Evolutionary conservation across 768 basidiomycete genomes (phyloP).

Genomic region (Brasilioporus rufonigricans): DNA sequence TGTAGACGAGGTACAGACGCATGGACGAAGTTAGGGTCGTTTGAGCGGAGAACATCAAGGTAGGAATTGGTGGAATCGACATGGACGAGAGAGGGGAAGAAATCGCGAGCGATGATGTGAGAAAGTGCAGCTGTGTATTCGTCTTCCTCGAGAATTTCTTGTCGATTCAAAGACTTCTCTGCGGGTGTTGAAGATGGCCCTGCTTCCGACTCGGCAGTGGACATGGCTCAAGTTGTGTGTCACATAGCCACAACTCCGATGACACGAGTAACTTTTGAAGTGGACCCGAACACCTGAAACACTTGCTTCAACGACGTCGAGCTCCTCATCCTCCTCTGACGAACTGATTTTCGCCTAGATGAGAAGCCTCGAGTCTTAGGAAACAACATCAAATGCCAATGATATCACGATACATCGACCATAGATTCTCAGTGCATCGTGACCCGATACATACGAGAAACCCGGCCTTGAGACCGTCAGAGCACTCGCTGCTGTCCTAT

Average conservation of each 20-base stretch:
- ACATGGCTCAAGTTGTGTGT: slow-evolving; percentile 22
- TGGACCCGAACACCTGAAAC: no score
- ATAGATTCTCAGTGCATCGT: no score
- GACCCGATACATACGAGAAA: no score
- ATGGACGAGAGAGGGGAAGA: slow-evolving; percentile 92
- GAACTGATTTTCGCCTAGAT: no score
- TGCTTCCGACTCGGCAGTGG: slow-evolving; percentile 25
- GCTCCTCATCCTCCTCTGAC: no score
- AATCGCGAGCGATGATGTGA: slow-evolving; percentile 93
- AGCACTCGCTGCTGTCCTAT: no score
- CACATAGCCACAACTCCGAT: slow-evolving; percentile 12
- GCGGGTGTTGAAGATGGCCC: slow-evolving; percentile 26
- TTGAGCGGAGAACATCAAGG: slow-evolving; percentile 72
- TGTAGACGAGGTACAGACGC: slow-evolving; percentile 74
- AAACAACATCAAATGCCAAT: no score
- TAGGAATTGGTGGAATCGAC: slow-evolving; percentile 87
- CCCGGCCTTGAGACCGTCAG: no score
- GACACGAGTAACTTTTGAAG: no score
- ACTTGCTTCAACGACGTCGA: no score
- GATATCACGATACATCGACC: no score
- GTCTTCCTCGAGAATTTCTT: slow-evolving; percentile 83
- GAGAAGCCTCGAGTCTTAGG: no score
- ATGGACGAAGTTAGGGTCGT: slow-evolving; percentile 74
- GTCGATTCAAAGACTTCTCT: slow-evolving; percentile 66
- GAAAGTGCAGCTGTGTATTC: slow-evolving; percentile 91